phyloP scores from a whole-genome alignment of 371 early-diverging fungal genomes.

The Mortierella sp. region DNA sequence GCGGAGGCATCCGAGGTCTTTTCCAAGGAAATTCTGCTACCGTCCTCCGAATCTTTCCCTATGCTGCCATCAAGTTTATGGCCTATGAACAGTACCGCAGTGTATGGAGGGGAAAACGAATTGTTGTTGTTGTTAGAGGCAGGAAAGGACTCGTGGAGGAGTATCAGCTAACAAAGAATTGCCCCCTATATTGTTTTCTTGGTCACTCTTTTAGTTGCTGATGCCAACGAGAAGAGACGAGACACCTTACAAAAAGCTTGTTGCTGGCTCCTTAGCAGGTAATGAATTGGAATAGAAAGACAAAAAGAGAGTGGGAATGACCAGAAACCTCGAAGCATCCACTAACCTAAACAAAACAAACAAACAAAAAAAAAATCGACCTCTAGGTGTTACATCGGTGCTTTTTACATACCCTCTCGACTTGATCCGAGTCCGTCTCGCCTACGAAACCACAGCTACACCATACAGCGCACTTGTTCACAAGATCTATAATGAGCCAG shows the following conservation, averaged over 20 bases:
- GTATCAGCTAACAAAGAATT: too few relatives aligned
- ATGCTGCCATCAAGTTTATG: conserved; percentile 96
- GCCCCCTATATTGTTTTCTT: too few relatives aligned
- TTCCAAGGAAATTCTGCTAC: conserved; percentile 97
- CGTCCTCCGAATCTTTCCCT: conserved; percentile 93
- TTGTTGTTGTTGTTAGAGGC: too few relatives aligned
- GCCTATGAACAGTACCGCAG: conserved; percentile 89
- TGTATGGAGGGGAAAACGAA: too few relatives aligned
- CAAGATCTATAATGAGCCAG: conserved; percentile 69
- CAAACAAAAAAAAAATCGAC: neutral
- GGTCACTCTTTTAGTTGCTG: conserved; percentile 55
- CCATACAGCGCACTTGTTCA: conserved; percentile 52
- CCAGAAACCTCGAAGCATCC: too few relatives aligned
- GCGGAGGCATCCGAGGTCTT: conserved; percentile 82
- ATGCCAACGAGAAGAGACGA: conserved; percentile 76
- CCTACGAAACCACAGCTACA: conserved; percentile 72
- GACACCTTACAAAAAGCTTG: conserved; percentile 67
- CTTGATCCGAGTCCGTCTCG: conserved; percentile 91
- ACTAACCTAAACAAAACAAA: neutral
- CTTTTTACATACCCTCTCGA: conserved; percentile 95
- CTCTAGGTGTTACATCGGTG: conserved; percentile 87
- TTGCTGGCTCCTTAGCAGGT: conserved; percentile 87
- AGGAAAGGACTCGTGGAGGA: too few relatives aligned
- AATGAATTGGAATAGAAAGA: conserved; percentile 16
- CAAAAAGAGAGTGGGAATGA: too few relatives aligned